These are phyloP conservation scores for Zygosaccharomyces kombuchaensis DNA, from an alignment of 805 yeast genomes.

Conservation along the genomic window DNA sequence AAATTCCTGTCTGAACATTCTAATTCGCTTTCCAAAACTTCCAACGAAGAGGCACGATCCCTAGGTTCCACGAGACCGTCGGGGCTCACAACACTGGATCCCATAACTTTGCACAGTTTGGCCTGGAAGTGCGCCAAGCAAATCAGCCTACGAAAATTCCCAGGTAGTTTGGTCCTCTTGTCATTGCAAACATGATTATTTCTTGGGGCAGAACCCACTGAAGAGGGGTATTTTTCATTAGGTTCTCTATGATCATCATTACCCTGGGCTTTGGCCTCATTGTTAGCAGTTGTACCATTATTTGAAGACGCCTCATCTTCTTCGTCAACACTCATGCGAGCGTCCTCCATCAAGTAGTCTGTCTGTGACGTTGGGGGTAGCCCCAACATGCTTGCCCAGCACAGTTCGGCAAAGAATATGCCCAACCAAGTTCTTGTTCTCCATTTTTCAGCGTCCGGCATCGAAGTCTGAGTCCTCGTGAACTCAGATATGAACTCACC, in stretches of 20 bases:
- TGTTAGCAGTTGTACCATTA: background rate
- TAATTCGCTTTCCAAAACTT: slow-evolving; percentile 73
- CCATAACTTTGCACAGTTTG: slow-evolving; percentile 79
- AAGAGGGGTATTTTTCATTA: background rate
- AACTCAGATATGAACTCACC: slow-evolving; percentile 90
- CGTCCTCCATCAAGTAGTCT: slow-evolving; percentile 76
- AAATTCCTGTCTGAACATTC: slow-evolving; percentile 65
- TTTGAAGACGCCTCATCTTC: slow-evolving; percentile 8
- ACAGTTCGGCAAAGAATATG: slow-evolving; percentile 80
- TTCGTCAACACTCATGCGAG: slow-evolving; percentile 53
- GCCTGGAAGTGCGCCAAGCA: slow-evolving; percentile 78
- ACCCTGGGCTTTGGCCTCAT: background rate
- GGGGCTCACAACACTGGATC: slow-evolving; percentile 75
- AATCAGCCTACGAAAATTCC: slow-evolving; percentile 64
- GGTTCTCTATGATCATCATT: background rate
- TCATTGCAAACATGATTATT: background rate
- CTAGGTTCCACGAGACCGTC: slow-evolving; percentile 86
- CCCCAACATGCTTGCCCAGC: slow-evolving; percentile 85
- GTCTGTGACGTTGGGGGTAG: slow-evolving; percentile 82
- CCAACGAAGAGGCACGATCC: slow-evolving; percentile 73
- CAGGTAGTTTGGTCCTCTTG: slow-evolving; percentile 44
- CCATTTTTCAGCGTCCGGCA: slow-evolving; percentile 92
- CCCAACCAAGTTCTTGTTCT: slow-evolving; percentile 91
- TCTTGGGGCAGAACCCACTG: background rate
- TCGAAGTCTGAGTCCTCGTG: slow-evolving; percentile 79